Evolutionary conservation across 805 yeast species (phyloP), one percentile per base, ranked within the genome.

Genomic region (Barnettozyma botsteinii): DNA sequence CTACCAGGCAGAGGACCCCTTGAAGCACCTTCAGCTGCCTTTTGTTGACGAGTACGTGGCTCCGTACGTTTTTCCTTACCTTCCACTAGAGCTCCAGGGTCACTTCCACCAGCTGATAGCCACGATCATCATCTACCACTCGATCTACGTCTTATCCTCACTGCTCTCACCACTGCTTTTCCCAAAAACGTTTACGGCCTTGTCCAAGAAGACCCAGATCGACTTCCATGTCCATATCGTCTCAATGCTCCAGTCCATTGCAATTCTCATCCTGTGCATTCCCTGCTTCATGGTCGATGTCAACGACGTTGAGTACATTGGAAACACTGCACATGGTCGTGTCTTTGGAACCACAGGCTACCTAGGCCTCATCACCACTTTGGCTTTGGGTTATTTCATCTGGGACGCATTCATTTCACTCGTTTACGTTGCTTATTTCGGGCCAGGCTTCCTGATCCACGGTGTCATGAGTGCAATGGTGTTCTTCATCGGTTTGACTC

Each of bases 161-260:
- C 9, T 52, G 3, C 1, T 55, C 3, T 40, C 57, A 1, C 62
- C 62, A 6, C 3, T 37, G 7, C 13, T 57, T 3, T 52, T 51
- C 38, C 49, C 56, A 4, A 14, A 32, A 10, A 37, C 50, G 29
- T 53, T 60, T 40, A 42, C 45, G 13, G 27, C 45, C 3, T 27
- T 58, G 33, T 56, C 60, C 30, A 47, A 50, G n/a, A 75, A 75
- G 51, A 73, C 75, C 27, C 69, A 69, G 50, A 53, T 81, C 48
- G 84, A 86, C 57, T 86, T 85, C 59, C 89, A 86, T 59, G 80
- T 85, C 52, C 98, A 89, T 61, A 72, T 85, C 20, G 95, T 87
- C 5, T 84, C 96, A 2, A 77, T 85, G 71, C 73, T 88, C 18
- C 97, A 93, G 62, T 77, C 93, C 27, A 29, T 86, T 0, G 48